A percentile compares a stretch with the other conserved stretches of the same genome.
Evolutionary conservation across 495 filamentous ascomycete genomes (phyloP).

Genomic region (Lophiostoma macrostomum): DNA sequence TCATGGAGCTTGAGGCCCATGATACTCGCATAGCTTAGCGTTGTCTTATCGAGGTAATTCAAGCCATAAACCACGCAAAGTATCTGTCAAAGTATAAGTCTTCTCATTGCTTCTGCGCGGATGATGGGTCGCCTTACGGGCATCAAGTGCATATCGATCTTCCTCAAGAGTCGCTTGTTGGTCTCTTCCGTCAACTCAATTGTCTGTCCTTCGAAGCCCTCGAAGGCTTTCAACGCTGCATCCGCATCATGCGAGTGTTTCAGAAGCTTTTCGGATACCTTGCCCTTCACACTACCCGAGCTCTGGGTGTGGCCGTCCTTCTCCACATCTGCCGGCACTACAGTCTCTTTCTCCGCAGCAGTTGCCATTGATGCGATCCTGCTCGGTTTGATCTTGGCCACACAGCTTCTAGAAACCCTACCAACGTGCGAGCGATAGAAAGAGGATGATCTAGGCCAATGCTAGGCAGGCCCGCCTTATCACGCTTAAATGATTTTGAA

Average conservation of each 20-base stretch:
- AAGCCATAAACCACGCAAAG: conserved; percentile 44
- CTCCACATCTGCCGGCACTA: not conserved
- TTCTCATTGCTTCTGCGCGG: no score
- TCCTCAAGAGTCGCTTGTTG: conserved; percentile 45
- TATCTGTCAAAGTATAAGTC: conserved; percentile 32
- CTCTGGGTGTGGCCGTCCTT: not conserved
- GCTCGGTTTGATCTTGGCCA: no score
- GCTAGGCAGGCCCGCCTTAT: no score
- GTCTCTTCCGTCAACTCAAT: conserved; percentile 55
- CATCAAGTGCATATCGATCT: conserved; percentile 43
- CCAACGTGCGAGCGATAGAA: no score
- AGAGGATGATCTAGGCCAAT: no score
- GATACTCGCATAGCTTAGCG: conserved; percentile 52
- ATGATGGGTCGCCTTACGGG: conserved; percentile 28
- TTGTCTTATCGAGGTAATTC: conserved; percentile 59
- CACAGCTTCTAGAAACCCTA: no score
- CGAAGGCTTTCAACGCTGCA: conserved; percentile 58
- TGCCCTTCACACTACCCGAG: not conserved
- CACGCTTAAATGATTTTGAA: no score
- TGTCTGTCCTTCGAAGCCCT: conserved; percentile 46
- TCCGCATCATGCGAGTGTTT: conserved; percentile 59
- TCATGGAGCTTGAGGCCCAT: conserved; percentile 43
- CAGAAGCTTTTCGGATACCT: conserved; percentile 41
- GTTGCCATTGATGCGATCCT: no score
- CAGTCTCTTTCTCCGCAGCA: not conserved